Base-by-base conservation (phyloP, 805 yeast species). In the Candida dajiaensis region DNA sequence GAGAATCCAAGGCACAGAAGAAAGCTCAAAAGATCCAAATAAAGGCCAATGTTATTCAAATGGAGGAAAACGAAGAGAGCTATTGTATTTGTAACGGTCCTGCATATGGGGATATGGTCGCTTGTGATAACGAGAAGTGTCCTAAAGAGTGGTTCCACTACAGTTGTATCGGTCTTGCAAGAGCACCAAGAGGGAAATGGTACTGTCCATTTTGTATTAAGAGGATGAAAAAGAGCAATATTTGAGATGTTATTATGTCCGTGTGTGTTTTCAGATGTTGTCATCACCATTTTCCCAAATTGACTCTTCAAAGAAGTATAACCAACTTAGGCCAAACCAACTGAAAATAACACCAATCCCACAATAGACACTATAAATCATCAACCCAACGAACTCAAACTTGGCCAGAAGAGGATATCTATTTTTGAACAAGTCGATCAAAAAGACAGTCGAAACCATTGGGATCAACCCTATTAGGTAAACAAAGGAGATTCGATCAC, bases 271-370 rank as follows among this genome's bases (percentile, higher is more conserved):
- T 36, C 13, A 33, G 28, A 26, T 19, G 12, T 41, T 35, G 39
- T 51, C 51, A 20, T 23, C 40, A 8, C 42, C 41, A 16, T 53
- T 50, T 10, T 45, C 68, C 89, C 89, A 83, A 3, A 85, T 70
- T 6, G 77, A 72, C 56, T 89, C 96, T 60, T 85, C 90, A 46
- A 87, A 80, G 63, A 89, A 87, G 60, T 87, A 90, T 45, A 86
- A 68, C 96, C 96, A 90, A 50, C 86, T 81, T 54, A 89, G 77
- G 8, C 95, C 94, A 52, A 84, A 76, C 95, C 96, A 94, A 42
- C 95, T 80, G 40, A 87, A 74, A 9, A 90, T 71, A 7, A 94
- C 80, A 3, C 99, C 99, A 16, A 87, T 50, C 0, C 88, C 79
- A 64, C 97, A 88, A 66, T 92, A 92, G 7, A 88, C 83, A 52